phyloP scores from a whole-genome alignment of 495 filamentous ascomycete species.

The Chaetomium cochliodes region DNA sequence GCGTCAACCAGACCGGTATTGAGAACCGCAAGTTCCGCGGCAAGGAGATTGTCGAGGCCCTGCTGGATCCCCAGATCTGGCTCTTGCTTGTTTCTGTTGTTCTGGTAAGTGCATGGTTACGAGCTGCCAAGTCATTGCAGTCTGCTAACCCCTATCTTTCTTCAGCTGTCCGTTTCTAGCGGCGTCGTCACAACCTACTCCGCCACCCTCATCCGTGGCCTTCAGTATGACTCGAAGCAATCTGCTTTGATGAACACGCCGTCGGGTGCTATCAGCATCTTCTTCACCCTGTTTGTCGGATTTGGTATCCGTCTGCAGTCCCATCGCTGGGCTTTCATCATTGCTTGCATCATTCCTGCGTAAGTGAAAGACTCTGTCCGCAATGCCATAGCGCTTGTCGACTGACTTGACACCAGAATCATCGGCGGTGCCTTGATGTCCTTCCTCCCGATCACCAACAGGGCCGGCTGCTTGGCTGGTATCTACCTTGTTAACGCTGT shows the following conservation, averaged over 20 bases:
- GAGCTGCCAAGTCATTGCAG: background rate
- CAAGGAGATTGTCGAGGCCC: constrained; percentile 41
- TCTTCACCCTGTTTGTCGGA: constrained; percentile 54
- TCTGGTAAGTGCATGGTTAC: constrained; percentile 25
- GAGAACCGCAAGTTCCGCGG: constrained; percentile 52
- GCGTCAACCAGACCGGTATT: constrained; percentile 51
- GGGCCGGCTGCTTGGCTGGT: constrained; percentile 55
- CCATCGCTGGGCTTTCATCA: constrained; percentile 40
- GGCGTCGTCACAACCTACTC: constrained; percentile 64
- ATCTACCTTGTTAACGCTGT: constrained; percentile 65
- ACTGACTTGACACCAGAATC: constrained; percentile 35
- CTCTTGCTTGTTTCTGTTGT: constrained; percentile 36
- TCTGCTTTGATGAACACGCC: constrained; percentile 62
- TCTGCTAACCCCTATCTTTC: background rate
- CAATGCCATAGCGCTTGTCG: background rate
- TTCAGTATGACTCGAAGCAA: constrained; percentile 54
- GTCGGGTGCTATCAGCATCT: constrained; percentile 55
- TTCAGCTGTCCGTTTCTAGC: constrained; percentile 51
- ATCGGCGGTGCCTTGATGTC: constrained; percentile 61
- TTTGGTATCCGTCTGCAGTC: constrained; percentile 37
- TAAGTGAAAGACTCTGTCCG: constrained; percentile 16
- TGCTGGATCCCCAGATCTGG: constrained; percentile 39
- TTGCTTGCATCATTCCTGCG: constrained; percentile 39
- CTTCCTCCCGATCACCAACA: constrained; percentile 50
- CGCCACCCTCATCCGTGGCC: constrained; percentile 55